Percentiles rank a stretch among this genome's conserved stretches.
phyloP scores from a whole-genome alignment of 257 asterid genomes.

The Solanum bulbocastanum region DNA sequence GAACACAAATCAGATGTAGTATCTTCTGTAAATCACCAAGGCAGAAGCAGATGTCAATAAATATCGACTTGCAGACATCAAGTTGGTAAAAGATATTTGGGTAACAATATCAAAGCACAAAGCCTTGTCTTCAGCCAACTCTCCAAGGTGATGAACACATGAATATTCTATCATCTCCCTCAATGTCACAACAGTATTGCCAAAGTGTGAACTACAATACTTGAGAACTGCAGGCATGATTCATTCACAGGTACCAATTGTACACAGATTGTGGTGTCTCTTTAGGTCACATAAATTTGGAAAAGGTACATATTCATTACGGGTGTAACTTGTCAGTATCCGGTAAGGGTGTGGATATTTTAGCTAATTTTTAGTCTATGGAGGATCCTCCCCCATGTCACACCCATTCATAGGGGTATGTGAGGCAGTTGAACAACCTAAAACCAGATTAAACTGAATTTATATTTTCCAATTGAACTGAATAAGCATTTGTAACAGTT shows the following conservation, averaged over 20 bases:
- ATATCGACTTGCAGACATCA: neutral
- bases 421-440: neutral
- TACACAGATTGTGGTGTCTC: neutral
- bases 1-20: neutral
- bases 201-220: neutral
- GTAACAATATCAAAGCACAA: neutral
- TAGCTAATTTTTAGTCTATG: neutral
- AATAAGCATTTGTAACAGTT: neutral
- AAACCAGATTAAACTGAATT: neutral
- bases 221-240: neutral
- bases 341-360: neutral
- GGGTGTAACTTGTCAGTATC: neutral
- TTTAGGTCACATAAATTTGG: neutral
- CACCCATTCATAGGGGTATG: neutral
- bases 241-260: neutral
- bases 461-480: neutral
- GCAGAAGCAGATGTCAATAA: neutral
- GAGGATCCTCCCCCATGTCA: neutral
- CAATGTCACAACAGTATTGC: neutral
- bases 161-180: neutral
- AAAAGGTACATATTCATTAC: neutral
- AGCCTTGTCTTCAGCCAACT: neutral
- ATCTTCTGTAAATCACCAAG: neutral
- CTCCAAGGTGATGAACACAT: neutral
- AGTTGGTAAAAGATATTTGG: neutral